phyloP scores from a whole-genome alignment of 139 green algal species.

The Micromonas commoda region DNA sequence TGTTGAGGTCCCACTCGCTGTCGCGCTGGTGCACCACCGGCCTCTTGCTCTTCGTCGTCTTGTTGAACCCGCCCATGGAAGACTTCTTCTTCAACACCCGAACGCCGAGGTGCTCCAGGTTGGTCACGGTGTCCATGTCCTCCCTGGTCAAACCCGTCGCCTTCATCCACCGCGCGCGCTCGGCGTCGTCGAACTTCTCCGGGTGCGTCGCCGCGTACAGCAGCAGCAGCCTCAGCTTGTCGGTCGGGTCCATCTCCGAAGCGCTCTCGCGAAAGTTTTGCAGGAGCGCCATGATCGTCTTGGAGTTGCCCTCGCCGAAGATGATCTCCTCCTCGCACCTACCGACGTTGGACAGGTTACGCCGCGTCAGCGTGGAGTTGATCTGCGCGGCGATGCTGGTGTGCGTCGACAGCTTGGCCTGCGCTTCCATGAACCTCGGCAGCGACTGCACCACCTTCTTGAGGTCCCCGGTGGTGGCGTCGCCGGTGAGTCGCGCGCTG shows the following conservation, averaged over 20 bases:
- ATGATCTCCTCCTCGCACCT: constrained; percentile 93
- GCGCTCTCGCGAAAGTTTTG: background rate
- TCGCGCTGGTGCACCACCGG: background rate
- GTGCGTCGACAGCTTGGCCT: constrained; percentile 72
- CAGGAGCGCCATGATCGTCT: constrained; percentile 77
- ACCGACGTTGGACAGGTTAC: constrained; percentile 68
- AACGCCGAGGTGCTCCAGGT: constrained; percentile 87
- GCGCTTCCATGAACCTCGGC: constrained; percentile 75
- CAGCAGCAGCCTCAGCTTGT: constrained; percentile 83
- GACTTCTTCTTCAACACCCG: constrained; percentile 60
- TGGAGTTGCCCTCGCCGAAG: constrained; percentile 81
- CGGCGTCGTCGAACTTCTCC: constrained; percentile 79
- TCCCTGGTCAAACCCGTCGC: constrained; percentile 53
- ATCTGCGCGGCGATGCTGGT: constrained; percentile 71
- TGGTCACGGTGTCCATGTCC: constrained; percentile 74
- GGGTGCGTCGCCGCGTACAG: constrained; percentile 89
- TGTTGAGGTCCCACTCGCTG: background rate
- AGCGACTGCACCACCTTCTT: constrained; percentile 62
- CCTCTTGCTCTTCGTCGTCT: background rate
- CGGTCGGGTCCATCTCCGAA: background rate
- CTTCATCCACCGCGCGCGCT: constrained; percentile 68
- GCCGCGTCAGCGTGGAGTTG: constrained; percentile 51
- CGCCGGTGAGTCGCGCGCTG: constrained; percentile 31
- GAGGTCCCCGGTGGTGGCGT: constrained; percentile 26
- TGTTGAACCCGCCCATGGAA: background rate